These are phyloP conservation scores for Cercospora sp. DNA, from an alignment of 2,329 filamentous ascomycete genomes.

Conservation along the genomic window DNA sequence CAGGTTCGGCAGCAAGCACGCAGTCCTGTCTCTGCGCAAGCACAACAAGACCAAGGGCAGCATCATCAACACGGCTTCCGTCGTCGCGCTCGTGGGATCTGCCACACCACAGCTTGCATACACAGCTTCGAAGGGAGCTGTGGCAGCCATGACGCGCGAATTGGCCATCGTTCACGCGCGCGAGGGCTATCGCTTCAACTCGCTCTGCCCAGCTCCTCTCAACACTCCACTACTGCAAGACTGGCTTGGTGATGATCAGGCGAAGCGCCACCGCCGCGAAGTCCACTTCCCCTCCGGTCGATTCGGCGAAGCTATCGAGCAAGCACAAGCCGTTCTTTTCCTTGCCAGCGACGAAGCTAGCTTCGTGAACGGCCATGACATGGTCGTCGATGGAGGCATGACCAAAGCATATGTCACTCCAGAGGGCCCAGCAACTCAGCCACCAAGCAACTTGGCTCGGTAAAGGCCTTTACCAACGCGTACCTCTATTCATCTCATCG, in stretches of 20 bases:
- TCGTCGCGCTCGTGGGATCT: conserved; percentile 82
- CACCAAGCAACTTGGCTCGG: conserved; percentile 45
- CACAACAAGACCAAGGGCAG: conserved; percentile 76
- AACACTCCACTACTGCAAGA: conserved; percentile 92
- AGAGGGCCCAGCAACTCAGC: conserved; percentile 56
- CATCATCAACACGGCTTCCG: conserved; percentile 89
- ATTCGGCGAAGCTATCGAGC: conserved; percentile 91
- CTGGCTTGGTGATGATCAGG: conserved; percentile 84
- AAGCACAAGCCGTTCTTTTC: conserved; percentile 86
- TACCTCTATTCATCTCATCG: not conserved
- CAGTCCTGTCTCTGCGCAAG: conserved; percentile 75
- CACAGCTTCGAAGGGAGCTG: conserved; percentile 90
- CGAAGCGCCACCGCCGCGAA: conserved; percentile 79
- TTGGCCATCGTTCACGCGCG: conserved; percentile 88
- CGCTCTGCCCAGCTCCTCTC: conserved; percentile 82
- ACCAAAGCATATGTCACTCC: conserved; percentile 80
- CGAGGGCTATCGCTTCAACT: conserved; percentile 88
- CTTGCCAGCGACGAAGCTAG: conserved; percentile 83
- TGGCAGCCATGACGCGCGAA: conserved; percentile 85
- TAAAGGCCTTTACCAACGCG: conserved; percentile 15
- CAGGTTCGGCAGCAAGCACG: conserved; percentile 81
- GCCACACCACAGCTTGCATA: conserved; percentile 90
- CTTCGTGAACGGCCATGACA: conserved; percentile 88
- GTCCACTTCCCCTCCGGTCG: conserved; percentile 85
- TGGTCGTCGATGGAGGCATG: conserved; percentile 95